Evolutionary conservation across 164 flowering plant species (phyloP), one percentile per base, ranked within the genome.

Genomic region (Pachysandra terminalis): DNA sequence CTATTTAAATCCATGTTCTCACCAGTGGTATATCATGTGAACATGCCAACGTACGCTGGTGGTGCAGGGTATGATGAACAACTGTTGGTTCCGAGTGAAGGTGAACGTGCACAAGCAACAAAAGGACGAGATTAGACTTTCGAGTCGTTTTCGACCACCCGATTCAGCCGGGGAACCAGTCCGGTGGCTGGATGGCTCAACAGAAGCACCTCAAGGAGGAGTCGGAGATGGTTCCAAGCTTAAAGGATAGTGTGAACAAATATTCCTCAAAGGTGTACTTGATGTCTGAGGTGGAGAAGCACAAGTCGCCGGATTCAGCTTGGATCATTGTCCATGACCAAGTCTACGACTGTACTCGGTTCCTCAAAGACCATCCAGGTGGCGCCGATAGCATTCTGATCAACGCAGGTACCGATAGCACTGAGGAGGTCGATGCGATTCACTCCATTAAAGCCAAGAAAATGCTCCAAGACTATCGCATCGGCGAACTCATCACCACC

Each of bases 61-160:
- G 61, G 24, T 67, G 58, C 84, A 93, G 98, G 98, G 98, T 0
- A 94, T 94, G 98, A 94, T 94, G 98, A 94, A 94, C 83, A 94
- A 94, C 66, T 94, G 97, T 71, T 94, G 98, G 98, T 94, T 91
- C 80, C 77, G 89, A 23, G 93, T 94, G 45, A 94, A 84, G 67
- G 82, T 81, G 28, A 86, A 83, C 61, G 79, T 86, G 72, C 88
- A 92, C 85, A 90, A 80, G 76, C 87, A 84, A 1, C 84, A 82
- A 81, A 80, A 74, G 64, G 96, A 95, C 9, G 98, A 94, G 75
- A 82, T 90, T 24, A 93, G n/a, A n/a, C n/a, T n/a, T n/a, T n/a
- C n/a, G 97, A 10, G 80, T 94, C 62, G 83, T 87, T 14, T 94
- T 94, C 81, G 93, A 91, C 81, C 97, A 94, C 81, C 98, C 98